Percentiles rank a stretch among this genome's conserved stretches.
phyloP scores from a whole-genome alignment of 345 rosid species.

The Erucastrum elatum region DNA sequence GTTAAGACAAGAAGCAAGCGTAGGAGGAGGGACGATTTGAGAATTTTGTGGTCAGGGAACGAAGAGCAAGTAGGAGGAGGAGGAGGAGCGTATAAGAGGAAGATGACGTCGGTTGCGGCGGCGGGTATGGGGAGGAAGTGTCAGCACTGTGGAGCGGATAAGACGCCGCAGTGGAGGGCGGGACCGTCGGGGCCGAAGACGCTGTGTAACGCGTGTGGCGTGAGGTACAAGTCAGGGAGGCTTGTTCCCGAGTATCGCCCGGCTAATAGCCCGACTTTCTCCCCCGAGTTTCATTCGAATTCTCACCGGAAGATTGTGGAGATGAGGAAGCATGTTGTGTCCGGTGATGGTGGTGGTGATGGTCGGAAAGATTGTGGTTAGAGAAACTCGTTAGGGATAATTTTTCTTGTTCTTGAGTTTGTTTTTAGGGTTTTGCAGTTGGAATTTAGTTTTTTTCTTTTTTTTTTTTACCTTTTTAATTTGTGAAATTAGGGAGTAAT shows the following conservation, averaged over 20 bases:
- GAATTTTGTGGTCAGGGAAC: constrained; percentile 32
- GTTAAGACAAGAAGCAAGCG: constrained; percentile 68
- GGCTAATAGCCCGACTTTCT: constrained; percentile 71
- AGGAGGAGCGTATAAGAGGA: constrained; percentile 36
- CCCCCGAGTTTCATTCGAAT: constrained; percentile 65
- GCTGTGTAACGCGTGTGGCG: constrained; percentile 87
- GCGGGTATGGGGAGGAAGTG: constrained; percentile 63
- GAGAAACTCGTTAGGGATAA: constrained; percentile 38
- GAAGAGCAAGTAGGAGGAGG: constrained; percentile 24
- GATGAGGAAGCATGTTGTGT: constrained; percentile 64
- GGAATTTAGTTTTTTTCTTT: constrained; percentile 18
- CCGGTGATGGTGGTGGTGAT: constrained; percentile 38
- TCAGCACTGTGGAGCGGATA: constrained; percentile 79
- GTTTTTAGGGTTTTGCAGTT: constrained; percentile 40
- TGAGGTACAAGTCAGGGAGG: constrained; percentile 81
- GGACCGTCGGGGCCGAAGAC: constrained; percentile 82
- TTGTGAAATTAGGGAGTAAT: constrained; percentile 41
- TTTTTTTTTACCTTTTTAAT: neutral
- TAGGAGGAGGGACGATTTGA: constrained; percentile 42
- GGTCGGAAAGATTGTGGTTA: constrained; percentile 51
- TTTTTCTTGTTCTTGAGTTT: constrained; percentile 22
- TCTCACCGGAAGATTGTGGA: constrained; percentile 81
- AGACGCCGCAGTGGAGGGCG: constrained; percentile 92
- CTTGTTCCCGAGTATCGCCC: constrained; percentile 86
- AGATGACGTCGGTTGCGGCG: constrained; percentile 2